A percentile compares a stretch with the other conserved stretches of the same genome.
phyloP scores from a whole-genome alignment of 768 basidiomycete species.

The Rhodotorula babjevae region DNA sequence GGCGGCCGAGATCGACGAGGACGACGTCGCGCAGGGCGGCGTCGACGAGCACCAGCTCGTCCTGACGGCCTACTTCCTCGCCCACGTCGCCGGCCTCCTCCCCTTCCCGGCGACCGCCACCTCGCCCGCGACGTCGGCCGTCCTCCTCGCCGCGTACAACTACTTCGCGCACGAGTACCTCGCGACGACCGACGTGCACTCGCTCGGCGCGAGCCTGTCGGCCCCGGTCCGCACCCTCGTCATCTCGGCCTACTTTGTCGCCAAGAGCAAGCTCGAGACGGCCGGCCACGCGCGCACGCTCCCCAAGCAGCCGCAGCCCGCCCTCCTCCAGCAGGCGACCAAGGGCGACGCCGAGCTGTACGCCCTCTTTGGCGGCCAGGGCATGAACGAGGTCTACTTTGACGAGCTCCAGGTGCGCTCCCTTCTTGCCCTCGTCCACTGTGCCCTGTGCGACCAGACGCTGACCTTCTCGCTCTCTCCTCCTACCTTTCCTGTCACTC shows the following conservation, averaged over 20 bases:
- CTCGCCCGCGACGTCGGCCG: constrained; percentile 44
- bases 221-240: constrained; percentile 70
- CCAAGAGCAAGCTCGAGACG: constrained; percentile 64
- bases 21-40: constrained; percentile 31
- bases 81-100: constrained; percentile 64
- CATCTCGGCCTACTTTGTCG: constrained; percentile 71
- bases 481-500: too few species aligned
- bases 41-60: constrained; percentile 49
- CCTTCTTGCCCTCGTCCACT: constrained; percentile 49
- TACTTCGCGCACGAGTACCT: constrained; percentile 76
- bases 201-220: constrained; percentile 69
- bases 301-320: constrained; percentile 56
- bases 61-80: constrained; percentile 75
- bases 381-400: constrained; percentile 96
- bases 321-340: constrained; percentile 57
- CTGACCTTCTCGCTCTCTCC: constrained; percentile 47
- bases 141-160: constrained; percentile 70
- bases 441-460: too few species aligned
- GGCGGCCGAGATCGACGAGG: constrained; percentile 40
- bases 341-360: constrained; percentile 60
- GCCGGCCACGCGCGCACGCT: constrained; percentile 51
- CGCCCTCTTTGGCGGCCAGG: constrained; percentile 95
- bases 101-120: constrained; percentile 53
- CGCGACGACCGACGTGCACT: constrained; percentile 68
- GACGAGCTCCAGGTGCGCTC: constrained; percentile 69